phyloP scores from a whole-genome alignment of 192 early-diverging fungal genomes.

The Umbelopsis isabellina region DNA sequence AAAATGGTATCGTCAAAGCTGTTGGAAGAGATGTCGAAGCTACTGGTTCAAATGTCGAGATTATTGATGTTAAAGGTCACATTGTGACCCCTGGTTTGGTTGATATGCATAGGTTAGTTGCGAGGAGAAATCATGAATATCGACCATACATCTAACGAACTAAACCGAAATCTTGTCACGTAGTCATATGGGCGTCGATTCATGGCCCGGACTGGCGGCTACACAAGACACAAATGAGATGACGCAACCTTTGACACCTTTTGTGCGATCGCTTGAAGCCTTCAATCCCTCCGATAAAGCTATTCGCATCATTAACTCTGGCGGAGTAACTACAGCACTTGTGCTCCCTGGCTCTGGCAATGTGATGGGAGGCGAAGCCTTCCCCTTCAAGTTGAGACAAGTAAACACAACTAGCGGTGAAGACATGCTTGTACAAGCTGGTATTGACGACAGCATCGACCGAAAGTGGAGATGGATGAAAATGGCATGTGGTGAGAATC shows the following conservation, averaged over 20 bases:
- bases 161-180: not conserved
- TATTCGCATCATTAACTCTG: conserved; percentile 59
- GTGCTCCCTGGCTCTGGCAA: conserved; percentile 76
- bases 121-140: not conserved
- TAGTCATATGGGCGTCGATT: conserved; percentile 68
- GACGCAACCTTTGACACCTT: conserved; percentile 61
- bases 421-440: conserved; percentile 60
- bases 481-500: conserved; percentile 85
- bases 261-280: conserved; percentile 67
- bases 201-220: conserved; percentile 62
- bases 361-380: conserved; percentile 78
- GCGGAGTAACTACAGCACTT: conserved; percentile 76
- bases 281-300: conserved; percentile 69
- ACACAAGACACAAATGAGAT: conserved; percentile 70
- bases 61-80: conserved; percentile 55
- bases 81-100: conserved; percentile 63
- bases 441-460: conserved; percentile 52
- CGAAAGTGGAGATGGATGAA: conserved; percentile 73
- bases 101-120: conserved; percentile 46
- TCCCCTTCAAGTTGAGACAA: conserved; percentile 64
- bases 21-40: conserved; percentile 31
- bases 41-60: conserved; percentile 14
- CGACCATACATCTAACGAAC: not conserved
- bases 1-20: conserved; percentile 43
- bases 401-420: conserved; percentile 58